Evolutionary conservation across 495 filamentous ascomycete genomes (phyloP), one percentile per base, ranked within the genome.

Genomic region (Sabuloglossum arenarium): DNA sequence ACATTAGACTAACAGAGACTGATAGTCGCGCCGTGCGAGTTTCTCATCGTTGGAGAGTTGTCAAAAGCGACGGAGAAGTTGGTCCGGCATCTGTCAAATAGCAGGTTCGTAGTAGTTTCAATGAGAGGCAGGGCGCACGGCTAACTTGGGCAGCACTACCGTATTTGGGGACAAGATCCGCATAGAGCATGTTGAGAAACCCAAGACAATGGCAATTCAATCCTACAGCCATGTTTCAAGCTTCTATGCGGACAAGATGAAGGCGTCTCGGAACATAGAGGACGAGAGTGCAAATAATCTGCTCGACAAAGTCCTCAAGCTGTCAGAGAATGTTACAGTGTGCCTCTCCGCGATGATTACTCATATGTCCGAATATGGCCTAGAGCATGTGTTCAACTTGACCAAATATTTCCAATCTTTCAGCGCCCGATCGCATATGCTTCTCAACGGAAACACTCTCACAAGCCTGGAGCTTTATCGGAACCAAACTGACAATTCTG

Each of bases 351-450:
- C 90, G 8, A 95, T 99, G 88, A 97, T 99, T 59, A 85, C 79
- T 8, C 89, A 99, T 63, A 73, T 99, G 68, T 80, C 82, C 27
- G 88, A 93, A 55, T 99, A 97, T 59, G 89, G 88, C 1, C 73
- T 99, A 42, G 84, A 99, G 64, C 89, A 99, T 69, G 86, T 99
- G 34, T 94, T 99, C 61, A 85, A 95, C 63, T 68, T 99, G 31
- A 97, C 91, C 8, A 95, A 94, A 59, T 94, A 97, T 64, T 99
- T 99, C 67, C 85, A 97, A 63, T 85, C 89, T 0, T 99, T 99
- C 67, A 94, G 85, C 62, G 85, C 90, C 1, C 74, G 91, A 28
- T 88, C 89, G 14, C 88, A 96, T 61, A 97, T 99, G 91, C 73
- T 97, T 3, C 73, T 99, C 58, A 96, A 94, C 62, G 91, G 89